Percentiles rank a stretch among this genome's conserved stretches.
phyloP scores from a whole-genome alignment of 2,329 filamentous ascomycete species.

The Xylaria sp. region DNA sequence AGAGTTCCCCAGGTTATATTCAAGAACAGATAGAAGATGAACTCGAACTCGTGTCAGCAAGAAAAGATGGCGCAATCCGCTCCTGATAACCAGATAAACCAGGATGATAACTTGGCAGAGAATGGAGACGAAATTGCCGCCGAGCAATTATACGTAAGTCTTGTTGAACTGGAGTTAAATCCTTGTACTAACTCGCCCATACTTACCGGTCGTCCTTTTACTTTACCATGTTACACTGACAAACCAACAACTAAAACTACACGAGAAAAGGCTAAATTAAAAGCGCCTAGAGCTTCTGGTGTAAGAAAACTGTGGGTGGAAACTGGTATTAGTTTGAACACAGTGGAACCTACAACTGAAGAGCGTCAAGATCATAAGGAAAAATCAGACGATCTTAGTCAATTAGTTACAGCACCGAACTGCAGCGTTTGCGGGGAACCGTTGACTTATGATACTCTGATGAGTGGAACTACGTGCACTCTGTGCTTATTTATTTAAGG shows the following conservation, averaged over 20 bases:
- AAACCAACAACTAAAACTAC: neutral
- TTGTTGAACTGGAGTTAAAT: slow-evolving; percentile 9
- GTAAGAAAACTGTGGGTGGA: slow-evolving; percentile 8
- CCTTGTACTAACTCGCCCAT: neutral
- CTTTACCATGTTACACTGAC: neutral
- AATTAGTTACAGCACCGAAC: neutral
- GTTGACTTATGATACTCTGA: neutral
- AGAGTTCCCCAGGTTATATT: too few species aligned
- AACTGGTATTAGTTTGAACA: neutral
- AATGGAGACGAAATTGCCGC: neutral
- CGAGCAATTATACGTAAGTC: neutral
- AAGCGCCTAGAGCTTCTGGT: neutral
- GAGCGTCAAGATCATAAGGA: neutral
- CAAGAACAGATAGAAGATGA: too few species aligned
- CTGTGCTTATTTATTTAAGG: slow-evolving; percentile 17
- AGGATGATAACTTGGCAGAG: neutral
- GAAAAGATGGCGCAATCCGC: too few species aligned
- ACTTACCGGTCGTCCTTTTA: neutral
- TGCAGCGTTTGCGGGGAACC: slow-evolving; percentile 16
- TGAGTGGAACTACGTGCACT: neutral
- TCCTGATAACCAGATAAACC: too few species aligned
- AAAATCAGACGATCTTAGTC: slow-evolving; percentile 4
- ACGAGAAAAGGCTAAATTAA: too few species aligned
- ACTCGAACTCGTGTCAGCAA: too few species aligned
- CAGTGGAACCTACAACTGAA: neutral